Conservation (phyloP, 139 green algal genomes). For the Volvox reticuliferus region DNA sequence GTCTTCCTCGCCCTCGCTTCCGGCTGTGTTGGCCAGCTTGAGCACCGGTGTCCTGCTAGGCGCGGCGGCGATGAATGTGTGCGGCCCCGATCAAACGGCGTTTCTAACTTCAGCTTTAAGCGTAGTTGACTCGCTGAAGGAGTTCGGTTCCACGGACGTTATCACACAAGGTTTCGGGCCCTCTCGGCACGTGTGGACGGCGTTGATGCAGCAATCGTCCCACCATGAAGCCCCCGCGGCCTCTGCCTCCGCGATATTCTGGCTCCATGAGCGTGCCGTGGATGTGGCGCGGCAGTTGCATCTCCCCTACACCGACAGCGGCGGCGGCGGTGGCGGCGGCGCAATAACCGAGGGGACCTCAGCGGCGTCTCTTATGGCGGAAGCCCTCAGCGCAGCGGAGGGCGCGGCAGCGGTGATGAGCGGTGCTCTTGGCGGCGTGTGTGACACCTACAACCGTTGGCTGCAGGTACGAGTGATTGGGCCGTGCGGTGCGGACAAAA, state of each 20-base stretch:
- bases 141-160: constrained; percentile 4
- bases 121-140: neutral
- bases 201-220: constrained; percentile 3
- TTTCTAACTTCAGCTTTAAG: neutral
- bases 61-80: neutral
- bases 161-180: constrained; percentile 9
- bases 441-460: constrained; percentile 24
- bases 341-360: neutral
- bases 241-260: neutral
- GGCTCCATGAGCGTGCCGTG: neutral
- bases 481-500: too few species aligned
- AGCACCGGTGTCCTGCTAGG: neutral
- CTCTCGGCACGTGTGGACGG: constrained; percentile 3
- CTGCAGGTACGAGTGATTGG: neutral
- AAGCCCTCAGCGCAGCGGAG: neutral
- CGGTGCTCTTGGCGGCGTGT: neutral
- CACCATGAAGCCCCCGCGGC: neutral
- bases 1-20: neutral
- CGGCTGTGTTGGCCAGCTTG: neutral
- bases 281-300: neutral
- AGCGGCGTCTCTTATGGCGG: neutral
- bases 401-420: neutral
- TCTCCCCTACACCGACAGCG: neutral
- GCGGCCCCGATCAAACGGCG: neutral
- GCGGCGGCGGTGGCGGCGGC: neutral